These are phyloP conservation scores for Macrotyloma uniflorum DNA, from an alignment of 306 rosid genomes.

Conservation along the genomic window DNA sequence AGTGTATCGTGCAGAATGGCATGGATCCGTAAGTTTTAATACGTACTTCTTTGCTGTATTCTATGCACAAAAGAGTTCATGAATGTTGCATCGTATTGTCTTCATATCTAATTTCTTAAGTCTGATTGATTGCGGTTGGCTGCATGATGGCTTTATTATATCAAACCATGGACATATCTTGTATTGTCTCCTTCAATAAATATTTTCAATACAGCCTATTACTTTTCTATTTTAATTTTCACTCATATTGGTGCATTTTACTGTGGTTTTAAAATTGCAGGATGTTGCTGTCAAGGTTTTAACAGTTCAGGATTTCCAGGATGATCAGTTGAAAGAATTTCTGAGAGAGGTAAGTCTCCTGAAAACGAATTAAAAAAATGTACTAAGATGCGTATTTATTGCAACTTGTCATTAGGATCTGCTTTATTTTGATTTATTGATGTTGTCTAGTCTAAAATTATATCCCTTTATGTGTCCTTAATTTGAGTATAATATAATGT, in stretches of 20 bases:
- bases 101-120: not conserved
- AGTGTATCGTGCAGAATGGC: slow-evolving; percentile 95
- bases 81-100: slow-evolving; percentile 11
- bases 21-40: slow-evolving; percentile 82
- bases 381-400: not conserved
- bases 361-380: not conserved
- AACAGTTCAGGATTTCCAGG: slow-evolving; percentile 79
- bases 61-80: not conserved
- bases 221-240: not conserved
- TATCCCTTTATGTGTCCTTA: not conserved
- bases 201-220: not conserved
- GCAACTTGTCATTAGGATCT: not conserved
- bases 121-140: not conserved
- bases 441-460: not conserved
- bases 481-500: not conserved
- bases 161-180: not conserved
- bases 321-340: slow-evolving; percentile 88
- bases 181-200: not conserved
- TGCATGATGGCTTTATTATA: not conserved
- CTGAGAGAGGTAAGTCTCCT: slow-evolving; percentile 73
- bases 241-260: not conserved
- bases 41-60: not conserved
- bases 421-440: not conserved
- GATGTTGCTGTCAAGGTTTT: slow-evolving; percentile 97
- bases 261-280: slow-evolving; percentile 46